Percentiles rank a stretch among this genome's conserved stretches.
Evolutionary conservation across 352 stramenopile species (phyloP).

Genomic region (Phytophthora sojae): DNA sequence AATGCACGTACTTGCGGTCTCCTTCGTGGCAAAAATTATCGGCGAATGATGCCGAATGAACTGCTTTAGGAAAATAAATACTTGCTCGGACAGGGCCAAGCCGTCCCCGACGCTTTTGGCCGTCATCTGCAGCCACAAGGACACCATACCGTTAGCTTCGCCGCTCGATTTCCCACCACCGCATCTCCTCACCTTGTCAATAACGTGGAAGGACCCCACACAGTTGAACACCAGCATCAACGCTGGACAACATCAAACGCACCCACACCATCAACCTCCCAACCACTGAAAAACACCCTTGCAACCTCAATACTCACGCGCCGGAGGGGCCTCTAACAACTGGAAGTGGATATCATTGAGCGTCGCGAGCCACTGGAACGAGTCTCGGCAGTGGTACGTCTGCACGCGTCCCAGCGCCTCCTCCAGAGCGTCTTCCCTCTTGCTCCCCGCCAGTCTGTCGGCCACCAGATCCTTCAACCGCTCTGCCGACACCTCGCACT

Average conservation of each 20-base stretch:
- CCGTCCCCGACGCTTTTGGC: slow-evolving; percentile 60
- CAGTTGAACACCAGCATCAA: slow-evolving; percentile 70
- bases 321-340: slow-evolving; percentile 52
- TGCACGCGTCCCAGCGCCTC: slow-evolving; percentile 46
- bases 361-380: slow-evolving; percentile 79
- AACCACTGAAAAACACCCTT: slow-evolving; percentile 6
- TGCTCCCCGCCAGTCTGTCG: slow-evolving; percentile 13
- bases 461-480: slow-evolving; percentile 17
- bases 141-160: background rate
- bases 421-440: slow-evolving; percentile 25
- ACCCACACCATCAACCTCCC: slow-evolving; percentile 6
- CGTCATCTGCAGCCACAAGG: slow-evolving; percentile 44
- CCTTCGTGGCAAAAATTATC: slow-evolving; percentile 70
- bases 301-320: slow-evolving; percentile 41
- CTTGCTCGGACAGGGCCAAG: slow-evolving; percentile 64
- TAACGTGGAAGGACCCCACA: slow-evolving; percentile 68
- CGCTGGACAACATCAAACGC: slow-evolving; percentile 32
- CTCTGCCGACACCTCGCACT: slow-evolving; percentile 45
- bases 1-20: slow-evolving; percentile 39
- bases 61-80: slow-evolving; percentile 73
- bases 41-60: slow-evolving; percentile 75
- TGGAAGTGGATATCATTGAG: slow-evolving; percentile 78
- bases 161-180: background rate
- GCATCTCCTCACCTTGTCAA: slow-evolving; percentile 61
- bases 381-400: slow-evolving; percentile 63